Evolutionary conservation across 164 flowering plant genomes (phyloP), one percentile per base, ranked within the genome.

Genomic region (Aristolochia fimbriata): DNA sequence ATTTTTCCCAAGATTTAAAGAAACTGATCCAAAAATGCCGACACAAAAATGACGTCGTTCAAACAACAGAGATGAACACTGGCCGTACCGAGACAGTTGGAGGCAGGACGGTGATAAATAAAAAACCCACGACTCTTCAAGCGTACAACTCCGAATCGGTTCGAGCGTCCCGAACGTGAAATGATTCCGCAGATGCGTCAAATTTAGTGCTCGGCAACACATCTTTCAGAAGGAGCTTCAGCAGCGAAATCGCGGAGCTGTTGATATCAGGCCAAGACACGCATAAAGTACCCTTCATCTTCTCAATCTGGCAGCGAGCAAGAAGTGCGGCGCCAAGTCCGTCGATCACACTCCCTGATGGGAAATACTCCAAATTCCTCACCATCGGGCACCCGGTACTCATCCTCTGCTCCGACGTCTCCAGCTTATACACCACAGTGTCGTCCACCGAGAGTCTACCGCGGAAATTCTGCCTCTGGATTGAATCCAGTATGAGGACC

Each of bases 281-380:
- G 16, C 30, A 33, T 63, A 66, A 30, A 14, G 48, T 60, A 43
- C 69, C 69, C 60, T 54, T 66, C 21, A 52, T 51, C 47, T 55
- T 55, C 54, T 51, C 37, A 47, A 59, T 47, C 59, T 66, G 64
- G 53, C 69, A 66, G 17, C 41, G 59, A 10, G 53, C 63, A 51
- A 66, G 22, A 4, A 66, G 15, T 8, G 69, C 58, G 9, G 69
- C 69, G 3, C 47, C 69, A 10, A 60, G 31, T 24, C 69, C 64
- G 13, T 66, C 69, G 16, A 60, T 54, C 58, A 66, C 62, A 45
- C 64, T 66, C 5, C 69, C 69, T 20, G 69, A 66, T 0, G 69
- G 64, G 15, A 60, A 66, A 24, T 59, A 60, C 17, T 53, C 62
- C 59, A 66, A n/a, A 1, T 30, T 54, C 15, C 11, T 45, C 13